Base-by-base conservation (phyloP, 345 rosid genomes). In the Lenwebbia sp. region DNA sequence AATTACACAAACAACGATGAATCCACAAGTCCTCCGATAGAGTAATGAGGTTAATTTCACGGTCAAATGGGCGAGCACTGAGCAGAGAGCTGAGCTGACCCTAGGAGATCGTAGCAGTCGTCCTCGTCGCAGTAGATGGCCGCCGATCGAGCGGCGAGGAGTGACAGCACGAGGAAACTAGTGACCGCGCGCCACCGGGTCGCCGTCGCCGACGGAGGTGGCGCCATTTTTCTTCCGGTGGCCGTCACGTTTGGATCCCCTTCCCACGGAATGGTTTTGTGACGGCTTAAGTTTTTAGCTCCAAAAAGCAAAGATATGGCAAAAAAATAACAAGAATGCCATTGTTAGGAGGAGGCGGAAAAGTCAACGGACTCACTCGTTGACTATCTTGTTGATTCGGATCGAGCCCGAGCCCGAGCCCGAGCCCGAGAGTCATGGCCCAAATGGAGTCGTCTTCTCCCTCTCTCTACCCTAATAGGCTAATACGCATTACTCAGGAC, bases 61-160 rank as follows among this genome's bases (percentile, higher is more conserved):
- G 62, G 51, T 21, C 5, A 41, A 57, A 13, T 10, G 56, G 22
- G 25, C 52, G 6, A 56, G 37, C 15, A 53, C 22, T 54, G 40
- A 50, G 83, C 74, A 15, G 65, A 86, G 50, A 49, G 75, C 12
- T 5, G 54, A 33, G 84, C 90, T 81, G 92, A 96, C 99, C 94
- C 95, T 54, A 97, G 93, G 33, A 96, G 95, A 91, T 96, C 99
- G 87, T 97, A 96, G 89, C 99, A 97, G 90, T 97, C 98, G 89
- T 96, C 99, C 78, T 95, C 98, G 86, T 96, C 99, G 86, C 99
- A 97, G 92, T 96, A 97, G 87, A 97, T 96, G 83, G 99, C 94
- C 25, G 86, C 23, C 8, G 99, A 92, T 25, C 96, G 93, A 54
- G 89, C 87, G 87, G 92, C 28, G 84, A 89, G 85, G 75, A 95